Conservation (phyloP, 768 basidiomycete genomes). For the Tylopilus subfusipes region DNA sequence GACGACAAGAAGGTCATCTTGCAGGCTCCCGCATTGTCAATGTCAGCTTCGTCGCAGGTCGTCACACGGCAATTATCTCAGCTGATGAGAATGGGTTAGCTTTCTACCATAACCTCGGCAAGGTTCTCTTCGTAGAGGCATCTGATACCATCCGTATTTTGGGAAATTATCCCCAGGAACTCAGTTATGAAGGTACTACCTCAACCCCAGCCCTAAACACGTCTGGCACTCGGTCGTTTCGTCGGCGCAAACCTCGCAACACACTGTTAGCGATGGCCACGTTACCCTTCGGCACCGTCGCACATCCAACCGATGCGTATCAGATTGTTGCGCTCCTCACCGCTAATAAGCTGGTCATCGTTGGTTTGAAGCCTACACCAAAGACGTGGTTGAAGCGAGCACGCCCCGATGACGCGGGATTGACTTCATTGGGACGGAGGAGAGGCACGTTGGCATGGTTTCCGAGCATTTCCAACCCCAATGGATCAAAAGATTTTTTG, state of each 20-base stretch:
- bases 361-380: constrained; percentile 87
- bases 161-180: constrained; percentile 77
- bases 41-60: constrained; percentile 82
- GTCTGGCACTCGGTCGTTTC: constrained; percentile 30
- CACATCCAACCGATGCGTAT: constrained; percentile 76
- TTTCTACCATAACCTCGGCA: constrained; percentile 93
- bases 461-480: constrained; percentile 48
- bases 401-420: constrained; percentile 47
- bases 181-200: not conserved
- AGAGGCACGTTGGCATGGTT: constrained; percentile 80
- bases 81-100: constrained; percentile 89
- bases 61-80: constrained; percentile 90
- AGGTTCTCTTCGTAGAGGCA: constrained; percentile 92
- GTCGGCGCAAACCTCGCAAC: constrained; percentile 51
- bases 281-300: constrained; percentile 71
- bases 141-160: constrained; percentile 91
- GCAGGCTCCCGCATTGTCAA: constrained; percentile 73
- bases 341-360: constrained; percentile 85
- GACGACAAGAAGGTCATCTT: constrained; percentile 84
- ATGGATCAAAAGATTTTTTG: constrained; percentile 20
- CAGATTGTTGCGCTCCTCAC: constrained; percentile 85
- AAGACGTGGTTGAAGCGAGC: constrained; percentile 86
- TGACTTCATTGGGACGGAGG: constrained; percentile 43
- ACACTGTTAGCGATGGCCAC: constrained; percentile 77
- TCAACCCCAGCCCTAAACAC: constrained; percentile 17